Conservation (phyloP, 768 basidiomycete genomes). For the Rhodosporidiobolus sp. region DNA sequence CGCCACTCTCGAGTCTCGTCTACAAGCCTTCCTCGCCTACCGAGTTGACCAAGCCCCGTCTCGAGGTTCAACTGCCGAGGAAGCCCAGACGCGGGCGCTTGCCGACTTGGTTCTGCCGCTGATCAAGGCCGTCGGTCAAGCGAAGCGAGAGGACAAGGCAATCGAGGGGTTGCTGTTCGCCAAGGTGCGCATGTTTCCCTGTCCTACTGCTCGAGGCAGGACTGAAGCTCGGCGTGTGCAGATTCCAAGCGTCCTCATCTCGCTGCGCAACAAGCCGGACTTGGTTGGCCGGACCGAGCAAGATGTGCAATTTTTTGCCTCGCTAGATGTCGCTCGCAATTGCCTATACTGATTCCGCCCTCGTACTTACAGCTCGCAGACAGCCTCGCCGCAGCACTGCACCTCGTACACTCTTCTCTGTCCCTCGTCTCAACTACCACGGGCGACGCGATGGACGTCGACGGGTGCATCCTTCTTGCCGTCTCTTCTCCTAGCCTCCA, state of each 20-base stretch:
- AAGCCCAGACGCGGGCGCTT: neutral
- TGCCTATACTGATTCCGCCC: neutral
- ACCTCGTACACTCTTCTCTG: neutral
- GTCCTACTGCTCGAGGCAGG: neutral
- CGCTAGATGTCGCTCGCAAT: too few relatives aligned
- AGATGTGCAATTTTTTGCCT: neutral
- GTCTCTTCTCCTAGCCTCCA: too few relatives aligned
- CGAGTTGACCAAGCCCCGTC: constrained; percentile 1
- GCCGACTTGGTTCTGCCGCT: neutral
- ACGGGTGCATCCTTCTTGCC: neutral
- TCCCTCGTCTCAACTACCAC: too few relatives aligned
- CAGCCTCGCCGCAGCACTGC: neutral
- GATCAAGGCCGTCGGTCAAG: neutral
- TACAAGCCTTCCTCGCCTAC: neutral
- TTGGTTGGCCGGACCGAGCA: neutral
- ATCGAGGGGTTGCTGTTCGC: neutral
- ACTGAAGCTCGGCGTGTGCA: neutral
- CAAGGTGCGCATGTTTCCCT: neutral
- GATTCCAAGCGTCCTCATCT: neutral
- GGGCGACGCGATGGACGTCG: neutral
- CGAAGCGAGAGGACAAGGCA: neutral
- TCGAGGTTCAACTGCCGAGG: neutral
- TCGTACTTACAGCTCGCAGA: neutral
- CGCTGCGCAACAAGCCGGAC: neutral
- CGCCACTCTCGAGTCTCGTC: too few relatives aligned